phyloP scores from a whole-genome alignment of 441 rosid species.

The Euphorbia celastroides region DNA sequence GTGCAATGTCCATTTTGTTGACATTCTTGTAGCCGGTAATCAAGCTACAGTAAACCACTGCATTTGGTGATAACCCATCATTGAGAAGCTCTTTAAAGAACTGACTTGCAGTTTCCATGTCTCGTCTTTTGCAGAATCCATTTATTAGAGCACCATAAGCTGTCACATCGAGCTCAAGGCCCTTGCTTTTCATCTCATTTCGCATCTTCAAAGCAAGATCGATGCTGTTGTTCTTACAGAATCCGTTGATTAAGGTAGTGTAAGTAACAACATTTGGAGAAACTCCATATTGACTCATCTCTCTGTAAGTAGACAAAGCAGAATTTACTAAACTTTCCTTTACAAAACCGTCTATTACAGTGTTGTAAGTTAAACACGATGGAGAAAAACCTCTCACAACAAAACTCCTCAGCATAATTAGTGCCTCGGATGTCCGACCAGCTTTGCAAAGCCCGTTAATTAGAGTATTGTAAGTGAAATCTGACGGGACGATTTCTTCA shows the following conservation, averaged over 20 bases:
- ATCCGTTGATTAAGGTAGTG: conserved; percentile 50
- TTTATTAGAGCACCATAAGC: conserved; percentile 51
- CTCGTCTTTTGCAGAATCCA: conserved; percentile 44
- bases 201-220: conserved; percentile 48
- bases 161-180: conserved; percentile 43
- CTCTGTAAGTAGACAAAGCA: conserved; percentile 39
- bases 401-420: conserved; percentile 37
- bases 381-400: conserved; percentile 36
- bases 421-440: conserved; percentile 51
- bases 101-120: conserved; percentile 49
- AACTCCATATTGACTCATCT: conserved; percentile 46
- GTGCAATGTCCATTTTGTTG: conserved; percentile 58
- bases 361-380: conserved; percentile 46
- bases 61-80: conserved; percentile 50
- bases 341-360: conserved; percentile 54
- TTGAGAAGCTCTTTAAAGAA: conserved; percentile 53
- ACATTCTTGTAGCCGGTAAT: conserved; percentile 56
- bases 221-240: conserved; percentile 39
- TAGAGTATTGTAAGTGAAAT: conserved; percentile 45
- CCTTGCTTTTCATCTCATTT: conserved; percentile 47
- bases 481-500: conserved; percentile 43
- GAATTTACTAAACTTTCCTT: conserved; percentile 42
- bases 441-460: conserved; percentile 57
- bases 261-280: conserved; percentile 50
- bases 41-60: conserved; percentile 43